Evolutionary conservation across 495 filamentous ascomycete genomes (phyloP), one percentile per base, ranked within the genome.

Genomic region (Bathelium albidoporum): DNA sequence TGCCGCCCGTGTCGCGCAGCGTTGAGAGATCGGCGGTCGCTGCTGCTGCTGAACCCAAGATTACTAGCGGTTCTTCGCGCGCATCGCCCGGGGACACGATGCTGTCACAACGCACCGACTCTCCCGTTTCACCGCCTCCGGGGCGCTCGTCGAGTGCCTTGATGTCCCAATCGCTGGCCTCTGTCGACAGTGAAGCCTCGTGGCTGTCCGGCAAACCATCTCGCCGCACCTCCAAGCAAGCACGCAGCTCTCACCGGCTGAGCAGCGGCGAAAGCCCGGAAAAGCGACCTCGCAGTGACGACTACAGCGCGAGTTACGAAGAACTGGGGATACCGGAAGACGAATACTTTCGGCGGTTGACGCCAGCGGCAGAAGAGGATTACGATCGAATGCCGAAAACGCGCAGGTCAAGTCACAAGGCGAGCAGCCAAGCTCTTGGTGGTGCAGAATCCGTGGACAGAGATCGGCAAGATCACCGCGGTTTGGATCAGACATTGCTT

Each of bases 121-220:
- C 73, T 7, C 73, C 74, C 10, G 68, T 74, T 61, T 71, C 67
- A 41, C 71, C 69, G 49, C 65, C 61, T 55, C 71, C 53, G n/a
- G 66, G 67, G 39, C 41, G 63, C 26, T 58, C 58, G 24, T 41
- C 41, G 32, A 78, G 49, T 63, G 73, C 79, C 5, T 71, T 81
- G 10, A 73, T 89, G 44, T 87, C 87, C 22, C 83, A 85, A 73
- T 94, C 90, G 16, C 78, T 94, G 5, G 90, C 89, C 9, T 93
- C 89, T 0, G 85, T 97, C 63, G 91, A 95, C 69, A 93, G 89
- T 0, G 91, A 97, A 76, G 91, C 83, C 1, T 95, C 91, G 0
- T 97, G 91, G 91, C 87, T 97, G 65, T 90, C 89, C 1, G 90
- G 91, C 12, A 79, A 81, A 62, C 82, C 82, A 62, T 74, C 82